These are phyloP conservation scores for Teunomyces panamensis DNA, from an alignment of 805 yeast genomes.

Conservation along the genomic window DNA sequence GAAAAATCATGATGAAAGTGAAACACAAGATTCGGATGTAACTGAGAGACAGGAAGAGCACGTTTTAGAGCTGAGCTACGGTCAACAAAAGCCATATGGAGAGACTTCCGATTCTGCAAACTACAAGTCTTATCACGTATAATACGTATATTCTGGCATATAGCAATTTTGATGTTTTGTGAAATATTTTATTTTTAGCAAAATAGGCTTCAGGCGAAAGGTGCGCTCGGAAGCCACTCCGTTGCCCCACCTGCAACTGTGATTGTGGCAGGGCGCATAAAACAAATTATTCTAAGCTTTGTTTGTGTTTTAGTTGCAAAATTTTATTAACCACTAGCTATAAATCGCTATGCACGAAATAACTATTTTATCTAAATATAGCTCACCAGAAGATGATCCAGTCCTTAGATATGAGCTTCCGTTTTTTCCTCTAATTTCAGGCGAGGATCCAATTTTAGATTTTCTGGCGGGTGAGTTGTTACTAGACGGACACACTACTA, in stretches of 20 bases:
- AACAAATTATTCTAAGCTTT: neutral
- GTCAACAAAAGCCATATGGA: neutral
- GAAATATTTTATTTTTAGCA: neutral
- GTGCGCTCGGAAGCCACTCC: neutral
- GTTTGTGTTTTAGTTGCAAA: neutral
- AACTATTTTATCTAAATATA: neutral
- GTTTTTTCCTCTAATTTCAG: conserved; percentile 12
- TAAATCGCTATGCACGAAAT: neutral
- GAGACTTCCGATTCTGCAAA: neutral
- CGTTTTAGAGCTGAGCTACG: neutral
- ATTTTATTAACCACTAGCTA: neutral
- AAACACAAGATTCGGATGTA: neutral
- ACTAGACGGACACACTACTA: conserved; percentile 13
- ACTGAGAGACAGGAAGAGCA: neutral
- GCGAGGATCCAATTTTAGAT: conserved; percentile 16
- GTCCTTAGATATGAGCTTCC: conserved; percentile 15
- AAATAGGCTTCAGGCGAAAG: neutral
- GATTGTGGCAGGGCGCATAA: neutral
- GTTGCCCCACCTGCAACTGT: neutral
- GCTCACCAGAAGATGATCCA: neutral
- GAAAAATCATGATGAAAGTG: conserved; percentile 20
- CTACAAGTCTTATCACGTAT: neutral
- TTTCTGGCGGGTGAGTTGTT: conserved; percentile 17
- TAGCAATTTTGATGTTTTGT: neutral
- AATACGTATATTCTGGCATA: neutral